phyloP scores from a whole-genome alignment of 169 alveolate species.

The Eimeria acervulina region DNA sequence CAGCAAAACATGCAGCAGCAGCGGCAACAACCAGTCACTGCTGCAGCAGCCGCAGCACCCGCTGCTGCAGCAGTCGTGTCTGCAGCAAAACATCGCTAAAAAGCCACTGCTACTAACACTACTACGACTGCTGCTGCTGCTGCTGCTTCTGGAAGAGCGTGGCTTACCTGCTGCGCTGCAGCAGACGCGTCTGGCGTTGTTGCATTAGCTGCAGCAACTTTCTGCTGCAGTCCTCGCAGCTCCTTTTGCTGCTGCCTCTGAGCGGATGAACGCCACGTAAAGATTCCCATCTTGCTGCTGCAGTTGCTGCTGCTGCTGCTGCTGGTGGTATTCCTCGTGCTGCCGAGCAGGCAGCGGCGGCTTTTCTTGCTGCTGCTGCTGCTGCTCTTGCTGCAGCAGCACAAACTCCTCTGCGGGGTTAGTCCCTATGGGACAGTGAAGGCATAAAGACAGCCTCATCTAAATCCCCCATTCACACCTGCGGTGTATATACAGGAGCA shows the following conservation, averaged over 20 bases:
- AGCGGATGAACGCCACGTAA: conserved; percentile 35
- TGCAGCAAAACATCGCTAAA: background rate
- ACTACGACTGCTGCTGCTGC: conserved; percentile 13
- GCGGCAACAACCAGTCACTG: background rate
- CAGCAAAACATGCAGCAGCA: conserved; percentile 26
- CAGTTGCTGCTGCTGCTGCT: conserved; percentile 4
- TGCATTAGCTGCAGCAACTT: background rate
- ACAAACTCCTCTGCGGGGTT: background rate
- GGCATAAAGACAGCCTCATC: background rate
- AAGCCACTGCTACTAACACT: background rate
- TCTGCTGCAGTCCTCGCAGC: conserved; percentile 7
- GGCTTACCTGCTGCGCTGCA: conserved; percentile 24
- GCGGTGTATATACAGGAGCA: conserved; percentile 15
- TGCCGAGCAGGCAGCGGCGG: background rate
- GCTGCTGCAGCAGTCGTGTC: background rate
- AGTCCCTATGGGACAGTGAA: background rate
- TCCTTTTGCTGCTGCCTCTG: conserved; percentile 46
- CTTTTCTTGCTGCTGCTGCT: background rate
- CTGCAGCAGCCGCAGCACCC: no score
- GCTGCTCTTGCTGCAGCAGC: conserved; percentile 43
- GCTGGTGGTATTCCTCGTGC: background rate
- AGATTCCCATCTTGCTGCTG: conserved; percentile 21
- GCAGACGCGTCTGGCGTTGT: conserved; percentile 21
- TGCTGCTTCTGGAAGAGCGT: no score
- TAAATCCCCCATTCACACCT: background rate